phyloP scores from a whole-genome alignment of 1,284 basidiomycete genomes.

The Heterobasidion irregulare region DNA sequence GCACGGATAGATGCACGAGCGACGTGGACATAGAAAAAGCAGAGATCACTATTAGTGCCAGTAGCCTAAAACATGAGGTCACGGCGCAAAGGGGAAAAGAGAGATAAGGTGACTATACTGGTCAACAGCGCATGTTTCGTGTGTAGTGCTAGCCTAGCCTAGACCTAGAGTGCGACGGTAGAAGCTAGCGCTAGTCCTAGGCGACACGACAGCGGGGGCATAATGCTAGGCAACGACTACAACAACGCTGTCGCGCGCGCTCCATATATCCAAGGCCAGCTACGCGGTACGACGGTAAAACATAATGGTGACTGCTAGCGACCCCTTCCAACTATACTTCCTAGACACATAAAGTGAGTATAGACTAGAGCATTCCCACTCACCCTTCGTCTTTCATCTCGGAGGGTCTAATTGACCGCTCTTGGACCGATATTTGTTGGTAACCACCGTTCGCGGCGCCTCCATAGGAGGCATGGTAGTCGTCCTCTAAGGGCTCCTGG shows the following conservation, averaged over 20 bases:
- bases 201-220: conserved; percentile 16
- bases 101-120: conserved; percentile 64
- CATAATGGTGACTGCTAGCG: conserved; percentile 12
- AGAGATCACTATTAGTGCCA: conserved; percentile 67
- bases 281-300: conserved; percentile 10
- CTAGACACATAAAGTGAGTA: conserved; percentile 4
- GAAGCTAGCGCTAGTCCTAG: conserved; percentile 49
- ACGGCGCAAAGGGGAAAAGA: conserved; percentile 42
- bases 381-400: conserved; percentile 99
- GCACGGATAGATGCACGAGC: conserved; percentile 9
- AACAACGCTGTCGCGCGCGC: neutral
- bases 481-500: conserved; percentile 49
- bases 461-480: conserved; percentile 35
- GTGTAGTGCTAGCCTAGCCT: conserved; percentile 55
- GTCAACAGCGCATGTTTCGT: conserved; percentile 20
- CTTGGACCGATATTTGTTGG: conserved; percentile 37
- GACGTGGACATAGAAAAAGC: conserved; percentile 19
- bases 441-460: conserved; percentile 21
- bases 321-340: conserved; percentile 17
- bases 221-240: neutral
- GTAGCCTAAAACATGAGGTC: conserved; percentile 64
- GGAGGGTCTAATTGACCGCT: conserved; percentile 74
- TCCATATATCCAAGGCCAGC: conserved; percentile 19
- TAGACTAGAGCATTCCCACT: conserved; percentile 32
- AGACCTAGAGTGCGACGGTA: conserved; percentile 64